phyloP scores from a whole-genome alignment of 208 protist genomes.

The Leishmania tarentolae region DNA sequence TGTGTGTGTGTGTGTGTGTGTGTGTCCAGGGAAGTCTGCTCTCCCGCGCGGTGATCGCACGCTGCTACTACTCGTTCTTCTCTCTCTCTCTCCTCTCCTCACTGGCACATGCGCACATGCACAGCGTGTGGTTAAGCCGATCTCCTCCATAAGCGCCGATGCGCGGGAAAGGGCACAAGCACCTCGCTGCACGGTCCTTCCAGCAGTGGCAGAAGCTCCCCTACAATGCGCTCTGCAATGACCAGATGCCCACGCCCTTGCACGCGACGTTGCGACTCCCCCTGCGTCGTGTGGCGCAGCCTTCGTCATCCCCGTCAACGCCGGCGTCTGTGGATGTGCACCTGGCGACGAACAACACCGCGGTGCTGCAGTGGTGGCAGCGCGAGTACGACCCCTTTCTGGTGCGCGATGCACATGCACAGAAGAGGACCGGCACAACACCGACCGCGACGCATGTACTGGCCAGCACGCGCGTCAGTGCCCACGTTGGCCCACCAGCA shows the following conservation, averaged over 20 bases:
- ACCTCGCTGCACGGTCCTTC: conserved; percentile 7
- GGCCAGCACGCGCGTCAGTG: neutral
- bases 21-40: neutral
- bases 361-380: conserved; percentile 28
- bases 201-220: conserved; percentile 21
- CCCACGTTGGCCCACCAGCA: conserved; percentile 53
- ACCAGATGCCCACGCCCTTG: conserved; percentile 15
- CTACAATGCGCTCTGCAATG: conserved; percentile 13
- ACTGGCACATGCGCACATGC: neutral
- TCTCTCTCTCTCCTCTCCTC: neutral
- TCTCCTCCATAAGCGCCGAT: neutral
- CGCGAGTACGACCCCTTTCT: conserved; percentile 17
- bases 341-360: conserved; percentile 17
- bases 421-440: neutral
- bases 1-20: neutral
- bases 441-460: neutral
- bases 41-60: neutral
- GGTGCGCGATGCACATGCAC: neutral
- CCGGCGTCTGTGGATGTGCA: conserved; percentile 9
- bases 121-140: neutral
- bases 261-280: conserved; percentile 22
- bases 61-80: neutral
- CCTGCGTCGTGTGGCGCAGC: neutral
- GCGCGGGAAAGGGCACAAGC: conserved; percentile 15
- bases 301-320: neutral